Evolutionary conservation across 352 stramenopile species (phyloP).

Genomic region (Pythium pyrilobum): DNA sequence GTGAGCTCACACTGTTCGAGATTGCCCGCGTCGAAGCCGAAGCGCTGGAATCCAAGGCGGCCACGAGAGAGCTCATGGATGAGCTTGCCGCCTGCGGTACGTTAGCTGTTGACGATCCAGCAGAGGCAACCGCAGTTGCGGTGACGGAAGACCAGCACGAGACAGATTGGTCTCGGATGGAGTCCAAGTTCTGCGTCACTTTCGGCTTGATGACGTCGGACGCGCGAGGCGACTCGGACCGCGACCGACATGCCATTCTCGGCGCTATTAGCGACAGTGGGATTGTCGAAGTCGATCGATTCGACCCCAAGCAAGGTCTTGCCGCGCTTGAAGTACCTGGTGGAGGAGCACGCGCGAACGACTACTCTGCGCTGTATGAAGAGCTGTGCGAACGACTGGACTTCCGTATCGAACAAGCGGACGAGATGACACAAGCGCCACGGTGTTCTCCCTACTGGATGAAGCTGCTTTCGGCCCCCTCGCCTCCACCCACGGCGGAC

Average conservation of each 20-base stretch:
- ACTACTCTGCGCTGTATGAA: conserved; percentile 6
- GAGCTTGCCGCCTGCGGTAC: not conserved
- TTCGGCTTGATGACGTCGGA: conserved; percentile 4
- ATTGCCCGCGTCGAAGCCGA: conserved; percentile 33
- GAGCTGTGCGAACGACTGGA: conserved; percentile 2
- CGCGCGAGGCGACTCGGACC: not conserved
- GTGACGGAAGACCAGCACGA: not conserved
- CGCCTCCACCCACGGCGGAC: not conserved
- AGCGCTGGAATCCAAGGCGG: conserved; percentile 39
- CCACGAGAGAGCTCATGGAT: conserved; percentile 32
- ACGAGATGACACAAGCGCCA: too few relatives aligned
- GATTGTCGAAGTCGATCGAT: conserved; percentile 3
- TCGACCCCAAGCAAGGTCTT: conserved; percentile 5
- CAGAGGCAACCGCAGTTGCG: not conserved
- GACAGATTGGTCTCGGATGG: conserved; percentile 6
- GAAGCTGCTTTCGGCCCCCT: not conserved
- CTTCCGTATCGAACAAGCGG: not conserved
- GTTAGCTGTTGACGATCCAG: not conserved
- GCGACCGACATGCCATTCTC: not conserved
- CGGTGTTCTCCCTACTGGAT: conserved; percentile 2
- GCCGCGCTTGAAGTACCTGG: conserved; percentile 1
- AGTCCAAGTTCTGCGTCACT: conserved; percentile 11
- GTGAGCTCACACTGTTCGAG: conserved; percentile 39
- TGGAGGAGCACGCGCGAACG: not conserved
- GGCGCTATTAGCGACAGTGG: conserved; percentile 4